Conservation (phyloP, 352 stramenopile species). For the Thraustochytrium striatum region DNA sequence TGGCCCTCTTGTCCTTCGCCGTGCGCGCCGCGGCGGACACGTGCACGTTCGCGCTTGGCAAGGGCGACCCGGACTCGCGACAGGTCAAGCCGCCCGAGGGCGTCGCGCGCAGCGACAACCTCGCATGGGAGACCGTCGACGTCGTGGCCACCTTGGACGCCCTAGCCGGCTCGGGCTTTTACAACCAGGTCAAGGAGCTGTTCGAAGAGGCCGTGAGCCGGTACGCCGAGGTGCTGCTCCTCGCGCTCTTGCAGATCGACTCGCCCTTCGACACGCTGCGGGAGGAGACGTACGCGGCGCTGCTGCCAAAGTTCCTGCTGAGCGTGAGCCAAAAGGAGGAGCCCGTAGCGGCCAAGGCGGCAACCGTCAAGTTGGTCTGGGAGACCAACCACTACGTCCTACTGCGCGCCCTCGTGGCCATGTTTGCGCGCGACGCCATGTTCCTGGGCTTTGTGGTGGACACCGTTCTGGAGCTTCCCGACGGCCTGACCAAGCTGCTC, state of each 20-base stretch:
- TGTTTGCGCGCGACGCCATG: slow-evolving; percentile 34
- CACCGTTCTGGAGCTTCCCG: slow-evolving; percentile 21
- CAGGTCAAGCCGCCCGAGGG: not conserved
- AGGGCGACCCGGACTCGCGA: not conserved
- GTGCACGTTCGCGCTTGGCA: slow-evolving; percentile 23
- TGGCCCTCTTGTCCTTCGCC: slow-evolving; percentile 38
- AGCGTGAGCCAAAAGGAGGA: slow-evolving; percentile 23
- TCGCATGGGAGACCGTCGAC: slow-evolving; percentile 36
- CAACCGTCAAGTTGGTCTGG: slow-evolving; percentile 38
- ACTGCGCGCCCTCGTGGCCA: slow-evolving; percentile 20
- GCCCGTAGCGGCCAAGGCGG: slow-evolving; percentile 15
- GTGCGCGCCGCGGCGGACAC: slow-evolving; percentile 9
- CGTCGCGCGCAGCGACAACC: not conserved
- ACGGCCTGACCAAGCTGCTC: slow-evolving; percentile 39
- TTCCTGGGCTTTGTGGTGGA: slow-evolving; percentile 35
- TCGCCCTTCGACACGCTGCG: slow-evolving; percentile 28
- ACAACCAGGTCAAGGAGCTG: slow-evolving; percentile 24
- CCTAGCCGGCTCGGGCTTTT: slow-evolving; percentile 26
- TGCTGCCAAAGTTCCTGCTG: slow-evolving; percentile 33
- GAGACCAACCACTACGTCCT: slow-evolving; percentile 34
- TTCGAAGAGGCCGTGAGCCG: slow-evolving; percentile 40
- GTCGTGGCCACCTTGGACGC: slow-evolving; percentile 17
- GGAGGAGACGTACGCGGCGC: slow-evolving; percentile 39
- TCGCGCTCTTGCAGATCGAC: slow-evolving; percentile 14
- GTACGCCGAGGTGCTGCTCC: slow-evolving; percentile 43